Base-by-base conservation (phyloP, 331 rosid species). In the Malus hybrid region DNA sequence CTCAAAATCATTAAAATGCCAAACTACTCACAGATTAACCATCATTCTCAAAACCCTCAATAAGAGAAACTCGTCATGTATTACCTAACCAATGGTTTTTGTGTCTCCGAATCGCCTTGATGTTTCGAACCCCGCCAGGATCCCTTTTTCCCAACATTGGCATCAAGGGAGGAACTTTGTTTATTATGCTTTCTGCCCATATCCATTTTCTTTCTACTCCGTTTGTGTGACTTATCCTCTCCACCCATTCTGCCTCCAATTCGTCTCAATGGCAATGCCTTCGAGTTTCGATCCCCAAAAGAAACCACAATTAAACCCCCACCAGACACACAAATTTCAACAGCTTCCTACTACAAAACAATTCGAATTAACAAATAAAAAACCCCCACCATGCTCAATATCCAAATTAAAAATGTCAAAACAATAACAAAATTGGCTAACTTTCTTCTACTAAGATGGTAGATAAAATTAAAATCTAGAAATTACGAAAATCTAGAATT, bases 31-130 rank as follows among this genome's bases (percentile, higher is more conserved):
- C 52, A 71, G 24, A 19, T 30, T 53, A 14, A 39, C 68, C 44
- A 52, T 16, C 29, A 26, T 10, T 28, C 50, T 14, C 13, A 62
- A 44, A 69, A 55, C 42, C 56, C 39, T 15, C 20, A 10, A 10
- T 14, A 9, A 12, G 12, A 71, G 53, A 7, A 36, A 24, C 68
- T 6, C 4, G 42, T 1, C 46, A 58, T 58, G 57, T 6, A 74
- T 28, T 86, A 91, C 94, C 94, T 89, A 70, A 93, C 75, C 66
- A 72, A 57, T 2, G 88, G 74, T 29, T 76, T 61, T 61, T 83
- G 84, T 28, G 89, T 18, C 9, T 63, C 73, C 0, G 72, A 80
- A 64, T 63, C 30, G 50, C 62, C 60, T 34, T 70, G 71, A 7
- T 73, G 75, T 50, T 82, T 76, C 10, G 65, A 73, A 28, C 76